Conservation (phyloP, 1,284 basidiomycete genomes). For the Pulveroboletus sp. region DNA sequence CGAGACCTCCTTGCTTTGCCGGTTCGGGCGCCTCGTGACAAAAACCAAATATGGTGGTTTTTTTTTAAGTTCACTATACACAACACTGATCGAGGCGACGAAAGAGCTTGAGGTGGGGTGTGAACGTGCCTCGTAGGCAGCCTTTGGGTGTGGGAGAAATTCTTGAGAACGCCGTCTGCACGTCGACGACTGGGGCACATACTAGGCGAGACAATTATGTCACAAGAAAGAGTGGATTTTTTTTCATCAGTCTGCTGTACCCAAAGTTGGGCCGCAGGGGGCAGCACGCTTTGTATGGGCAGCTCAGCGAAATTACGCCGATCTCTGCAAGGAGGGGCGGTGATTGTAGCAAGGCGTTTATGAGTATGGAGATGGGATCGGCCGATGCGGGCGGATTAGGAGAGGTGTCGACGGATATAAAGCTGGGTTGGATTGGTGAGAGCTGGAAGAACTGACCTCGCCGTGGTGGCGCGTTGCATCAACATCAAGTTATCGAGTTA, state of each 20-base stretch:
- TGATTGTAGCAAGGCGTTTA: slow-evolving; percentile 16
- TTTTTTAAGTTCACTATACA: slow-evolving; percentile 30
- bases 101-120: slow-evolving; percentile 32
- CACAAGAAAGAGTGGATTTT: slow-evolving; percentile 11
- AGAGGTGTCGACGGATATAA: slow-evolving; percentile 27
- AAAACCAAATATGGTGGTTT: slow-evolving; percentile 5
- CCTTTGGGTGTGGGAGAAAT: slow-evolving; percentile 31
- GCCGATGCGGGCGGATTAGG: slow-evolving; percentile 18
- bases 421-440: slow-evolving; percentile 12
- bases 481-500: background rate
- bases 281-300: background rate
- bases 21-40: background rate
- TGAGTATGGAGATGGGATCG: slow-evolving; percentile 15
- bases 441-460: slow-evolving; percentile 13
- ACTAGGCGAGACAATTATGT: slow-evolving; percentile 31
- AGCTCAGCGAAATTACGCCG: slow-evolving; percentile 19
- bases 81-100: slow-evolving; percentile 23
- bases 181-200: slow-evolving; percentile 27
- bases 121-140: slow-evolving; percentile 31
- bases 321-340: slow-evolving; percentile 15
- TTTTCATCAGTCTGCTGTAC: background rate
- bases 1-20: background rate
- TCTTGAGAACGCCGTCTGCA: slow-evolving; percentile 28
- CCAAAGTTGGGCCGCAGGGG: background rate
- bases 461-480: slow-evolving; percentile 22